These are phyloP conservation scores for Chlamydomonas sphaeroides DNA, from an alignment of 139 green algal species.

Conservation along the genomic window DNA sequence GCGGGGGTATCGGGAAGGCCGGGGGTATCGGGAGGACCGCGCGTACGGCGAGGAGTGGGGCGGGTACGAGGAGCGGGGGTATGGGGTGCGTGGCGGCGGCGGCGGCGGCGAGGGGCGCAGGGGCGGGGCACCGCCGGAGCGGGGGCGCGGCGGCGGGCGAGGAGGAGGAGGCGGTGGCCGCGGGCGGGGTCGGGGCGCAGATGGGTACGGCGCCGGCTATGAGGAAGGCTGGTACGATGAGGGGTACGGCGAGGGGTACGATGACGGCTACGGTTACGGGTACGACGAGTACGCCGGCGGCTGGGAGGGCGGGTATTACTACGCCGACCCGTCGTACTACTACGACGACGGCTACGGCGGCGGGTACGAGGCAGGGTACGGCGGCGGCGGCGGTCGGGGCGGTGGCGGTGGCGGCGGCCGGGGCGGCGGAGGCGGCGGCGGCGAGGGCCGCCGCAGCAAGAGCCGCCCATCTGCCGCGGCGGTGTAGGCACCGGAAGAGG, in stretches of 20 bases:
- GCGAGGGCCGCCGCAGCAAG: too few species aligned
- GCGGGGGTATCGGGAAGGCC: too few species aligned
- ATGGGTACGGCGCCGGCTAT: background rate
- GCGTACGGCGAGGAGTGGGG: background rate
- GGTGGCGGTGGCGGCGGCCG: background rate
- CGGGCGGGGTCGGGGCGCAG: background rate
- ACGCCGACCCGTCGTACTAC: background rate
- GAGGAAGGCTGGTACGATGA: conserved; percentile 5
- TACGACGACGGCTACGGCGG: background rate
- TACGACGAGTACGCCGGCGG: conserved; percentile 3
- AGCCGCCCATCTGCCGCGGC: background rate
- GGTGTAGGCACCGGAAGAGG: too few species aligned
- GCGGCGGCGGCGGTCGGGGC: background rate
- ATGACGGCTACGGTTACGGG: background rate
- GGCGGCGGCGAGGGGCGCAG: background rate
- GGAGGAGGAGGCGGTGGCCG: background rate
- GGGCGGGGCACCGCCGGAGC: background rate
- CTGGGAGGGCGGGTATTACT: background rate
- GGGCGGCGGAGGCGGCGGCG: too few species aligned
- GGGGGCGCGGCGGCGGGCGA: too few species aligned
- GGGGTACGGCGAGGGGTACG: conserved; percentile 7
- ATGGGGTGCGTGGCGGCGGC: background rate
- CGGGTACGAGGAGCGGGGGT: background rate
- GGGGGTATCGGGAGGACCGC: background rate
- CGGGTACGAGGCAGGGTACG: background rate